phyloP scores from a whole-genome alignment of 495 filamentous ascomycete species.

The Chaetomium tenue region DNA sequence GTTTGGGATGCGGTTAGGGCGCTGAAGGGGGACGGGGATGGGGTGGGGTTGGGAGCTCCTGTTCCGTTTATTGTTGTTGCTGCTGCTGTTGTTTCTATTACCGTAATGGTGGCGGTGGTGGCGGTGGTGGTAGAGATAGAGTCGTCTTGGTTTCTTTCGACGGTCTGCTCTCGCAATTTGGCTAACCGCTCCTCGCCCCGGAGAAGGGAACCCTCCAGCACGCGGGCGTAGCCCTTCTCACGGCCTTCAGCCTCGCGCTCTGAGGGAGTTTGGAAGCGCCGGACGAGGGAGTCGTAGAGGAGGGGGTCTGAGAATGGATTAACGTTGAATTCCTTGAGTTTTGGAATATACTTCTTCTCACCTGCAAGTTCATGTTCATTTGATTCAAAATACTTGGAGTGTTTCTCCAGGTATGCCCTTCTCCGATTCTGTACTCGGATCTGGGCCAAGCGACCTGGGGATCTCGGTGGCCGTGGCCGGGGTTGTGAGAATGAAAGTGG shows the following conservation, averaged over 20 bases:
- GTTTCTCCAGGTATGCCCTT: conserved; percentile 43
- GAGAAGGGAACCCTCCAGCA: conserved; percentile 67
- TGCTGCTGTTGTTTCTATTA: too few species aligned
- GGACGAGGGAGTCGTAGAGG: conserved; percentile 75
- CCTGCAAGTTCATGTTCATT: conserved; percentile 48
- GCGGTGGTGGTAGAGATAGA: not conserved
- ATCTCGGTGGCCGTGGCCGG: conserved; percentile 40
- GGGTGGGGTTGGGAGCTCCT: too few species aligned
- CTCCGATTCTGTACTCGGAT: conserved; percentile 46
- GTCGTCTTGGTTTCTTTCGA: conserved; percentile 25
- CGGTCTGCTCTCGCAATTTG: conserved; percentile 52
- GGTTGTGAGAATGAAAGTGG: conserved; percentile 32
- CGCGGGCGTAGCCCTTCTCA: conserved; percentile 68
- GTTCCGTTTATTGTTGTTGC: not conserved
- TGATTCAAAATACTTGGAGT: conserved; percentile 42
- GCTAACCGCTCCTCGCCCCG: conserved; percentile 72
- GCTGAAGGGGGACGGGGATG: conserved; percentile 33
- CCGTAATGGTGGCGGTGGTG: not conserved
- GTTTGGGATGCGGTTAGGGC: conserved; percentile 53
- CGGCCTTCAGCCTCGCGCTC: conserved; percentile 72
- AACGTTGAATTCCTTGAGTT: not conserved
- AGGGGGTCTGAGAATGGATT: conserved; percentile 59
- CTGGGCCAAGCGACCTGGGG: conserved; percentile 34
- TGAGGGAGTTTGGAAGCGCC: conserved; percentile 68
- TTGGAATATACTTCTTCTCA: conserved; percentile 20